Base-by-base conservation (phyloP, 73 alveolate species). In the Tetrahymena malaccensis region DNA sequence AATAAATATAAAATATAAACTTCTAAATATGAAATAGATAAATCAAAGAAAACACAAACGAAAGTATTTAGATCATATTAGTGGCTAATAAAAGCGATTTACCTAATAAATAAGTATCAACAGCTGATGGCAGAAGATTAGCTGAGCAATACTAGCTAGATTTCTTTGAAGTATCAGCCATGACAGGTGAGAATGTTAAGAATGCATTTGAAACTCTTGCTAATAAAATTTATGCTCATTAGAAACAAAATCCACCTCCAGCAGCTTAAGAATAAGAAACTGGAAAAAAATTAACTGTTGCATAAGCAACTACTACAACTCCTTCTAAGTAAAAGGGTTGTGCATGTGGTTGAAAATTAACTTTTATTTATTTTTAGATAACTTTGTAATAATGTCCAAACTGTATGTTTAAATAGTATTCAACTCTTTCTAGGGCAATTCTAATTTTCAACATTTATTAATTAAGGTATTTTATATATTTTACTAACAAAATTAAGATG, bases 51-150 rank as follows among this genome's bases (percentile, higher is more conserved):
- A 94, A 95, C 43, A 95, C 97, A 21, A 70, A 93, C 84, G 96
- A 93, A 40, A 94, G 37, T 84, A 96, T 96, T 35, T 43, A 58
- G 17, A 94, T 34, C 50, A 57, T 96, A 31, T 43, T 96, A 13
- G 94, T 96, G 89, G 97, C 97, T 40, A 96, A 96, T 35, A 94
- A 96, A 94, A 44, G 96, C 22, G 97, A 96, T 94, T 34, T 85
- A 31, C 85, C 93, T 15, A 96, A 93, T 58, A 94, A 95, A 85
- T 70, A 96, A 35, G 97, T 96, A 27, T 55, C 96, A 34, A 94
- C 94, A 43, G 98, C 96, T 44, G 95, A 97, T 43, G 98, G 98
- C 25, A 55, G 93, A 84, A 94, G 93, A 35, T 94, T 96, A 12
- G 98, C 98, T 3, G 94, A 94, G 56, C 27, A 70, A 11, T 70